Evolutionary conservation across 2,329 filamentous ascomycete genomes (phyloP).

Genomic region (Epicoccum nigrum): DNA sequence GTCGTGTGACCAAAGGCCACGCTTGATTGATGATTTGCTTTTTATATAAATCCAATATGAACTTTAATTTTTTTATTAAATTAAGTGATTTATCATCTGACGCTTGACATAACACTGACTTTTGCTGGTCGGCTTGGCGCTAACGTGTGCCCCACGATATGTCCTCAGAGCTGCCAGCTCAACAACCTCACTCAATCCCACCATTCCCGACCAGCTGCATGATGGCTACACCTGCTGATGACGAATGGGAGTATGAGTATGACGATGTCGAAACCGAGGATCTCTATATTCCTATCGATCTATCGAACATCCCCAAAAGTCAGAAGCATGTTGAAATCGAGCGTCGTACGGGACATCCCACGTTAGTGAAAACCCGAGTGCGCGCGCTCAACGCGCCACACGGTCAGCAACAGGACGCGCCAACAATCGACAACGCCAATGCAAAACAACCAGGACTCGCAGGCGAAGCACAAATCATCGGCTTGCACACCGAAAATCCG

Average conservation of each 20-base stretch:
- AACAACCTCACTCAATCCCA: neutral
- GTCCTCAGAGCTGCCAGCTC: neutral
- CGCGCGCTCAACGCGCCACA: conserved; percentile 36
- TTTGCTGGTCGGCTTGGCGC: neutral
- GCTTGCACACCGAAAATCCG: conserved; percentile 76
- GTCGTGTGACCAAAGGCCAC: neutral
- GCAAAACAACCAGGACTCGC: conserved; percentile 24
- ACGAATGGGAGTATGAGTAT: conserved; percentile 70
- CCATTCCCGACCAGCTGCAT: neutral
- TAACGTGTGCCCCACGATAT: neutral
- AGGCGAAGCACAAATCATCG: conserved; percentile 75
- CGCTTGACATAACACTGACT: too few species aligned
- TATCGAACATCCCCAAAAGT: conserved; percentile 51
- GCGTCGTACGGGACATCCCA: conserved; percentile 32
- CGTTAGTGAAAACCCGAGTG: conserved; percentile 36
- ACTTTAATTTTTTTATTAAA: too few species aligned
- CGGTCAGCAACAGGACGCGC: conserved; percentile 18
- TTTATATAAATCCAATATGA: too few species aligned
- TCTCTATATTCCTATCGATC: conserved; percentile 66
- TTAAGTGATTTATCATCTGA: too few species aligned
- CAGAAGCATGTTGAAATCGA: conserved; percentile 25
- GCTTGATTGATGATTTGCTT: neutral
- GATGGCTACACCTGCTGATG: conserved; percentile 25
- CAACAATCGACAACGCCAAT: conserved; percentile 13
- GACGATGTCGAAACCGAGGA: conserved; percentile 60